A percentile compares a stretch with the other conserved stretches of the same genome.
These are phyloP conservation scores for Leptographium lundbergii DNA, from an alignment of 2,329 filamentous ascomycete genomes.

Conservation along the genomic window DNA sequence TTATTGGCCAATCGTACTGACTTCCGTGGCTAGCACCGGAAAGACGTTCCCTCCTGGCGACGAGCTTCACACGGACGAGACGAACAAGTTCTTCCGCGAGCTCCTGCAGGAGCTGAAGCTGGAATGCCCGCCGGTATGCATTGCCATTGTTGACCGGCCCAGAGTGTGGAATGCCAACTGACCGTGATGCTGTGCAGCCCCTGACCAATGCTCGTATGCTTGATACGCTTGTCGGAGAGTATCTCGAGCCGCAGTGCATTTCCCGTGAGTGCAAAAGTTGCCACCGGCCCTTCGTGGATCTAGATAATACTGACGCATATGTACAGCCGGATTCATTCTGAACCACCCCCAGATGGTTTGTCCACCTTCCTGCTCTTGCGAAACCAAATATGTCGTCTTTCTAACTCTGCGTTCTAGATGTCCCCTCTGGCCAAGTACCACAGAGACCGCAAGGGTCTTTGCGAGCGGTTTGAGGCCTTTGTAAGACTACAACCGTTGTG, in stretches of 20 bases:
- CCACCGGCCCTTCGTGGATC: not conserved
- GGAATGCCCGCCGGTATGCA: constrained; percentile 56
- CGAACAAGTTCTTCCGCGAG: constrained; percentile 73
- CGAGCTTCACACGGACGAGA: constrained; percentile 79
- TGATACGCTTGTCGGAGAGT: constrained; percentile 87
- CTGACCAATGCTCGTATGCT: constrained; percentile 93
- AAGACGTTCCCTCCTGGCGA: constrained; percentile 89
- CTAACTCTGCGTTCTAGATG: constrained; percentile 38
- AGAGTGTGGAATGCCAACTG: not conserved
- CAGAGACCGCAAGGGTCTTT: constrained; percentile 67
- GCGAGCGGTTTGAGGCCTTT: constrained; percentile 95
- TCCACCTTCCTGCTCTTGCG: not conserved
- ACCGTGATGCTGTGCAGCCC: constrained; percentile 31
- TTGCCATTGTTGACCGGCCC: not conserved
- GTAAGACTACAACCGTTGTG: not conserved
- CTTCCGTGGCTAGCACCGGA: constrained; percentile 27
- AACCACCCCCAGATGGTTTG: constrained; percentile 14
- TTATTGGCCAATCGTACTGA: not conserved
- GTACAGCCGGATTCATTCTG: constrained; percentile 11
- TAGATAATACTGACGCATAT: not conserved
- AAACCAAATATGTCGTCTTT: not conserved
- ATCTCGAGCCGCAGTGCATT: constrained; percentile 76
- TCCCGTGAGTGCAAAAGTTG: constrained; percentile 5
- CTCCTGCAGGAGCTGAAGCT: constrained; percentile 83
- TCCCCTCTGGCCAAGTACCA: constrained; percentile 94